These are phyloP conservation scores for Sambucus nigra DNA, from an alignment of 129 eudicot genomes.

Conservation along the genomic window DNA sequence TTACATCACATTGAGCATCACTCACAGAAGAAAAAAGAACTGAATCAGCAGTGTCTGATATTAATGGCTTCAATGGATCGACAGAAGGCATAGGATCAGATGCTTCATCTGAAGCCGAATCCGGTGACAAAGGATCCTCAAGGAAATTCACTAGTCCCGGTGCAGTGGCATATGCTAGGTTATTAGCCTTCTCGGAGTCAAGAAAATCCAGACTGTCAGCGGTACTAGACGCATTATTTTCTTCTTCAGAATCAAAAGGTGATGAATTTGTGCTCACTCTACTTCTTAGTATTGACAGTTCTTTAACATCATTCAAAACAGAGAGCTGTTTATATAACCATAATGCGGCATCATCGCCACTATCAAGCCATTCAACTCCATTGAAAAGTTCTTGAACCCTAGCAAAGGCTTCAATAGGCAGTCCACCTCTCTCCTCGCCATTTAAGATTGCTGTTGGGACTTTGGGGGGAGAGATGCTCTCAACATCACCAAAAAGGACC, in stretches of 20 bases:
- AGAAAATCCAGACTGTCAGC: constrained; percentile 86
- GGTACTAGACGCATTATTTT: constrained; percentile 72
- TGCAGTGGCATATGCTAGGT: constrained; percentile 15
- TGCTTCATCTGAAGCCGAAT: constrained; percentile 44
- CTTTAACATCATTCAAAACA: constrained; percentile 63
- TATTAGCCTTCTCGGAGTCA: constrained; percentile 59
- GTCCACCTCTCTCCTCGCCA: constrained; percentile 87
- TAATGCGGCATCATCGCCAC: constrained; percentile 79
- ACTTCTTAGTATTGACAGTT: constrained; percentile 55
- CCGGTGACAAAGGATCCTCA: constrained; percentile 51
- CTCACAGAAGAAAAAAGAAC: constrained; percentile 19
- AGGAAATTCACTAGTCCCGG: constrained; percentile 31
- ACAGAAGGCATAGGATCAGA: constrained; percentile 33
- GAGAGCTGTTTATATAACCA: constrained; percentile 91
- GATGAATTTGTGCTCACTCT: constrained; percentile 66
- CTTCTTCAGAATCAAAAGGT: constrained; percentile 89
- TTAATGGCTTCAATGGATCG: constrained; percentile 21
- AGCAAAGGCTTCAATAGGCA: constrained; percentile 96
- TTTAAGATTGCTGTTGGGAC: constrained; percentile 59
- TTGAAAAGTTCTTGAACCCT: constrained; percentile 92
- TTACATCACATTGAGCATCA: constrained; percentile 22
- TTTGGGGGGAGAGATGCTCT: constrained; percentile 55
- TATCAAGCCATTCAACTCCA: constrained; percentile 91
- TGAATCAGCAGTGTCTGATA: constrained; percentile 23
- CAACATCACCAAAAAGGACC: constrained; percentile 91